Evolutionary conservation across 805 yeast species (phyloP).

Genomic region (Cyberlindnera americana): DNA sequence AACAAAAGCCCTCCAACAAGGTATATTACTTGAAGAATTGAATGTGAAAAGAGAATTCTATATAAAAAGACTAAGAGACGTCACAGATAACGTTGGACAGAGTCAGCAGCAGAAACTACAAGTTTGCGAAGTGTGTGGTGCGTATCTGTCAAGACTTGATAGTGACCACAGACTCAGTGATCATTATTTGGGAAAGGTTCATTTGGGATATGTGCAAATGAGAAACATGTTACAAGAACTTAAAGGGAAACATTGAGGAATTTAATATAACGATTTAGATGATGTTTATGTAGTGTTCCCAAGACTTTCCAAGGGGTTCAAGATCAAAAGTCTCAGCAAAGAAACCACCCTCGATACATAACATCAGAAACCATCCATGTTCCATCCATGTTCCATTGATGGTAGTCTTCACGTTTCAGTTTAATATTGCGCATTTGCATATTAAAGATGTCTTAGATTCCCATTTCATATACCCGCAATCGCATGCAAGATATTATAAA

Average conservation of each 20-base stretch:
- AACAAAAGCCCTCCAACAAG: constrained; percentile 47
- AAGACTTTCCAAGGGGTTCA: no score
- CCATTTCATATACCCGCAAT: no score
- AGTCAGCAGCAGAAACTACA: constrained; percentile 87
- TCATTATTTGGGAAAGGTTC: constrained; percentile 86
- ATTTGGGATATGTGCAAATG: constrained; percentile 77
- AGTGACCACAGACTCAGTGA: constrained; percentile 86
- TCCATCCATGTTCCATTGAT: no score
- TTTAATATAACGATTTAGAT: no score
- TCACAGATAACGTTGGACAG: constrained; percentile 74
- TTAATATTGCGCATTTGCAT: no score
- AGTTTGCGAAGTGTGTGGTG: constrained; percentile 88
- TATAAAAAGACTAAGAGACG: constrained; percentile 52
- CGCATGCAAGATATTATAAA: no score
- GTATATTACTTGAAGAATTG: constrained; percentile 41
- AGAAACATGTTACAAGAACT: constrained; percentile 38
- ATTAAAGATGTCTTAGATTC: no score
- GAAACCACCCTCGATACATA: no score
- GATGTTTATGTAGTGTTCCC: no score
- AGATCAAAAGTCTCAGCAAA: no score
- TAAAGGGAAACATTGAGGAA: constrained; percentile 12
- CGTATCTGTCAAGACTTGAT: constrained; percentile 79
- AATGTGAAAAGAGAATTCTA: constrained; percentile 47
- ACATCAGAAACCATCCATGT: no score
- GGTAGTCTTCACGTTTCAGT: no score